These are phyloP conservation scores for Mycena belliarum DNA, from an alignment of 768 basidiomycete species.

Conservation along the genomic window DNA sequence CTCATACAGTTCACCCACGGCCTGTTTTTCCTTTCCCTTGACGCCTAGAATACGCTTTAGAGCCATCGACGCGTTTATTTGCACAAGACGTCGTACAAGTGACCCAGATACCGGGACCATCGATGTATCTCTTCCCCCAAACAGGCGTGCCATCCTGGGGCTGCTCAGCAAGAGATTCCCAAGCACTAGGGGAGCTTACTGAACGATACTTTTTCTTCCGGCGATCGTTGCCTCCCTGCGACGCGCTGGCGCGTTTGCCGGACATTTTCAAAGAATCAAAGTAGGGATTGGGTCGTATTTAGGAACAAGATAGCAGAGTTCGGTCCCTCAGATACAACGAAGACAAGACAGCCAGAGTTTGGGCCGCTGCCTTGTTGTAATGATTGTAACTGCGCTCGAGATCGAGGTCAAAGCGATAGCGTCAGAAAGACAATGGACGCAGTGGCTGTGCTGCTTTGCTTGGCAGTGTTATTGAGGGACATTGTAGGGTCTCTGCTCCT, in stretches of 20 bases:
- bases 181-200: neutral
- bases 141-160: conserved; percentile 19
- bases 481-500: neutral
- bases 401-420: neutral
- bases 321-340: too few species aligned
- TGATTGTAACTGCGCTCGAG: neutral
- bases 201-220: conserved; percentile 24
- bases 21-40: conserved; percentile 80
- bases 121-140: conserved; percentile 64
- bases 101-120: conserved; percentile 85
- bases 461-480: neutral
- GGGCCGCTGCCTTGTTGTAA: too few species aligned
- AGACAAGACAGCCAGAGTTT: too few species aligned
- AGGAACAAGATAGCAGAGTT: too few species aligned
- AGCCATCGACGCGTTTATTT: neutral
- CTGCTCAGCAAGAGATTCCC: neutral
- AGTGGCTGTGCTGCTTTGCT: neutral
- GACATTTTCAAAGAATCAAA: too few species aligned
- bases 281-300: too few species aligned
- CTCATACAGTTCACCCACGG: conserved; percentile 76
- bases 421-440: neutral
- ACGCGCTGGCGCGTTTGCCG: conserved; percentile 15
- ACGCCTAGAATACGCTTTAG: conserved; percentile 41
- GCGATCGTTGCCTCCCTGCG: conserved; percentile 17
- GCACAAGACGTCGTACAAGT: conserved; percentile 49